Conservation (phyloP, 768 basidiomycete genomes). For the Neoboletus subvelutipes region DNA sequence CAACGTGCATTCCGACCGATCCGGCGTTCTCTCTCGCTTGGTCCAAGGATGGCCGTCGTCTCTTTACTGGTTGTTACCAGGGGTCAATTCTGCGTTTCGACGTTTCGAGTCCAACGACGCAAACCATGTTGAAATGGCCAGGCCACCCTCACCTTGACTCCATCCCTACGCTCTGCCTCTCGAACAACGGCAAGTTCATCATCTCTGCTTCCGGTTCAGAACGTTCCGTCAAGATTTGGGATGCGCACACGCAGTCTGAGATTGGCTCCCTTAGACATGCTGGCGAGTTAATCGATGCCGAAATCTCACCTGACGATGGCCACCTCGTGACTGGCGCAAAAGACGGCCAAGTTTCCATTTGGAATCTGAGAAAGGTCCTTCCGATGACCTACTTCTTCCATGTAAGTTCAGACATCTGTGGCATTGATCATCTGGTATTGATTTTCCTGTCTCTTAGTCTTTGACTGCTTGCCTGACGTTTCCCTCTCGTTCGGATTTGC, state of each 20-base stretch:
- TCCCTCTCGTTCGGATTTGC: not conserved
- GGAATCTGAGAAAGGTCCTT: conserved; percentile 15
- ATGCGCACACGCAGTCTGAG: conserved; percentile 3
- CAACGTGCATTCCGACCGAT: not conserved
- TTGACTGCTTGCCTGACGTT: not conserved
- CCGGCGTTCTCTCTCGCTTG: conserved; percentile 17
- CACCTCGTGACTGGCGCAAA: conserved; percentile 4
- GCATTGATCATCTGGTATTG: not conserved
- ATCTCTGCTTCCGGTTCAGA: conserved; percentile 19
- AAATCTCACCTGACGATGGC: conserved; percentile 17
- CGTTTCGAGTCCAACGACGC: not conserved
- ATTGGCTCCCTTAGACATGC: conserved; percentile 10
- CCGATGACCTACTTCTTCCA: conserved; percentile 8
- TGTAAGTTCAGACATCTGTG: conserved; percentile 1
- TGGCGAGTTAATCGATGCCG: conserved; percentile 10
- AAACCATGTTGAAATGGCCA: conserved; percentile 4
- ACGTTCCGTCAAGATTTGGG: conserved; percentile 18
- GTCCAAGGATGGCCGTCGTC: conserved; percentile 16
- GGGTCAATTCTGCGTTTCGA: conserved; percentile 18
- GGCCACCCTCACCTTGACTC: conserved; percentile 12
- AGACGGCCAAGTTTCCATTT: conserved; percentile 11
- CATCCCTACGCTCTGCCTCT: conserved; percentile 17
- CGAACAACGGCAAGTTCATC: conserved; percentile 22
- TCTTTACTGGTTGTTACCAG: conserved; percentile 16
- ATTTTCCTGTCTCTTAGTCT: conserved; percentile 2